Evolutionary conservation across 1,284 basidiomycete genomes (phyloP), one percentile per base, ranked within the genome.

Genomic region (Earliella scabrosa): DNA sequence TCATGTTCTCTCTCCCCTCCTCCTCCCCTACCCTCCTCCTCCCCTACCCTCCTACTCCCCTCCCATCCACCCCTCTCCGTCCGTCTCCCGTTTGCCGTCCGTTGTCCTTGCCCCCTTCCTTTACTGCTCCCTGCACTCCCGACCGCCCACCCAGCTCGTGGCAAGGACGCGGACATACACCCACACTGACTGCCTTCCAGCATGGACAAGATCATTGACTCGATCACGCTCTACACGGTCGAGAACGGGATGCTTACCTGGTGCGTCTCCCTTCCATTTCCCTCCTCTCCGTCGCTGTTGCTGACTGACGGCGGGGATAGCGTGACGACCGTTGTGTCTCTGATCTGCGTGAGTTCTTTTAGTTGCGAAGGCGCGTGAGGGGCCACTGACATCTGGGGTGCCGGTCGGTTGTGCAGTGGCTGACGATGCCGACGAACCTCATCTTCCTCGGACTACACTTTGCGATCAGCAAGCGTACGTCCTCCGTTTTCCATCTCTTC

Each of bases 371-470:
- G 10, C 14, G 29, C 20, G 8, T 7, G 26, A 24, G 20, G 16
- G n/a, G 23, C n/a, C 20, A 36, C 32, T 34, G 5, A 45, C n/a
- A n/a, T 31, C 14, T 38, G 34, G 18, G 18, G 21, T 23, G 8
- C n/a, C 13, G 8, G 14, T 14, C 3, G 6, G 23, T 3, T 16
- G 27, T 1, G 44, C 20, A 60, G 59, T 63, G 62, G 68, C 56
- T 71, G 10, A 26, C 71, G 5, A 81, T 82, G 77, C 72, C 75
- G 4, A 56, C 68, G 29, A 82, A 80, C 59, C 70, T 82, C 14
- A 66, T 82, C 26, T 82, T 82, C 60, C 72, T 82, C 65, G 81
- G 77, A 4, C 67, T 82, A 21, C 79, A 82, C 61, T 81, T 82
- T 56, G 70, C 77, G 20, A 80, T 82, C 53, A 74, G 75, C 62